phyloP scores from a whole-genome alignment of 2,329 filamentous ascomycete species.

The Fusarium armeniacum region DNA sequence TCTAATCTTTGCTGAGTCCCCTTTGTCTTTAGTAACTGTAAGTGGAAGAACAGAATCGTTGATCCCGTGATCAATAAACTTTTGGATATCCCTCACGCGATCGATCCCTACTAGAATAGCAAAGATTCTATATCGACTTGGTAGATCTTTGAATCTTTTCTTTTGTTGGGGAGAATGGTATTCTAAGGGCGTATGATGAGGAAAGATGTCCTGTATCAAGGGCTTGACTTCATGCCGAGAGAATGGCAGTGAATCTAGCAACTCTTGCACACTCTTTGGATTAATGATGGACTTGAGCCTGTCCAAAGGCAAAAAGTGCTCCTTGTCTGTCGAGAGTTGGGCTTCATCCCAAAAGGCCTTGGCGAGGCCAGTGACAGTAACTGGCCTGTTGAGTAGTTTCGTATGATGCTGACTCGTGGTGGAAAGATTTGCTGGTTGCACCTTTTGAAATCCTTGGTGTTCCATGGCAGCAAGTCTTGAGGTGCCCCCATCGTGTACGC shows the following conservation, averaged over 20 bases:
- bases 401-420: too few species aligned
- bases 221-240: background rate
- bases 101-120: background rate
- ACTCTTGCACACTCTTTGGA: background rate
- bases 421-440: too few species aligned
- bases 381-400: background rate
- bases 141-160: background rate
- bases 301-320: background rate
- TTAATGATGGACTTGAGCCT: background rate
- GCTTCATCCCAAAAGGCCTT: background rate
- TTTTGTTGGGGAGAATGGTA: background rate
- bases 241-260: background rate
- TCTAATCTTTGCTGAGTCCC: background rate
- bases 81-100: background rate
- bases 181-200: too few species aligned
- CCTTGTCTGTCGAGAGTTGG: background rate
- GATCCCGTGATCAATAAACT: background rate
- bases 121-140: background rate
- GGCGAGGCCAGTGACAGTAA: background rate
- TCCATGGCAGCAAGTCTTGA: background rate
- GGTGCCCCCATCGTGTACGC: background rate
- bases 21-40: background rate
- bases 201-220: background rate
- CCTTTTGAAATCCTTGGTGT: too few species aligned
- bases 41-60: background rate